Evolutionary conservation across 2,329 filamentous ascomycete species (phyloP).

Genomic region (Blumeria hordei): DNA sequence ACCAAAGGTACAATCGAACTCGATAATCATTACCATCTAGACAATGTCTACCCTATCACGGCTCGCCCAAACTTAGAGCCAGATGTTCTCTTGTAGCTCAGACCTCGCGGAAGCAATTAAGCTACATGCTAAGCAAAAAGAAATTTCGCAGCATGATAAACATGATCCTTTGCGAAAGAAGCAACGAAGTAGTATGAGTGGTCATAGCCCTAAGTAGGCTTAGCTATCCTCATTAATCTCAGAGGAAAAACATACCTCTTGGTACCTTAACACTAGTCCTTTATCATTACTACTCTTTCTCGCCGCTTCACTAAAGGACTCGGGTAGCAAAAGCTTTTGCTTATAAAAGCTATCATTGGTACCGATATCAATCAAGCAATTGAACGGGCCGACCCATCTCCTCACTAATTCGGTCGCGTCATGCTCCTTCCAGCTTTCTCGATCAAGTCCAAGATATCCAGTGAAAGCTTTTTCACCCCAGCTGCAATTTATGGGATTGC

Average conservation of each 20-base stretch:
- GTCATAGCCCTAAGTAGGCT: slow-evolving; percentile 46
- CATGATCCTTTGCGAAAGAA: slow-evolving; percentile 69
- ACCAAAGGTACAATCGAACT: neutral
- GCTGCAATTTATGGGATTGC: slow-evolving; percentile 62
- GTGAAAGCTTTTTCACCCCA: slow-evolving; percentile 93
- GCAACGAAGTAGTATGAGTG: slow-evolving; percentile 97
- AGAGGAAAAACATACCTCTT: slow-evolving; percentile 28
- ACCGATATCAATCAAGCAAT: slow-evolving; percentile 74
- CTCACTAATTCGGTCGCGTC: slow-evolving; percentile 80
- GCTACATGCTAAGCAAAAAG: slow-evolving; percentile 31
- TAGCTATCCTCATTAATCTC: slow-evolving; percentile 3
- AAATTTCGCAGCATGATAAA: slow-evolving; percentile 77
- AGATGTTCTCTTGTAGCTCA: neutral
- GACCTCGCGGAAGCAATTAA: neutral
- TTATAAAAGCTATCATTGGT: slow-evolving; percentile 95
- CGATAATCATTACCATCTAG: neutral
- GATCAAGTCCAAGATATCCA: slow-evolving; percentile 63
- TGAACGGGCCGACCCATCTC: slow-evolving; percentile 37
- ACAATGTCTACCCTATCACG: neutral
- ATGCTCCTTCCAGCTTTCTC: slow-evolving; percentile 61
- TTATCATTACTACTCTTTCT: slow-evolving; percentile 46
- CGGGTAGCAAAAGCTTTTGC: slow-evolving; percentile 71
- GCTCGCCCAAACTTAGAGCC: neutral
- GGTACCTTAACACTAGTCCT: slow-evolving; percentile 59
- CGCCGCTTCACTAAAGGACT: slow-evolving; percentile 68